A percentile compares a stretch with the other conserved stretches of the same genome.
Evolutionary conservation across 306 rosid species (phyloP).

Genomic region (Prosopis cineraria): DNA sequence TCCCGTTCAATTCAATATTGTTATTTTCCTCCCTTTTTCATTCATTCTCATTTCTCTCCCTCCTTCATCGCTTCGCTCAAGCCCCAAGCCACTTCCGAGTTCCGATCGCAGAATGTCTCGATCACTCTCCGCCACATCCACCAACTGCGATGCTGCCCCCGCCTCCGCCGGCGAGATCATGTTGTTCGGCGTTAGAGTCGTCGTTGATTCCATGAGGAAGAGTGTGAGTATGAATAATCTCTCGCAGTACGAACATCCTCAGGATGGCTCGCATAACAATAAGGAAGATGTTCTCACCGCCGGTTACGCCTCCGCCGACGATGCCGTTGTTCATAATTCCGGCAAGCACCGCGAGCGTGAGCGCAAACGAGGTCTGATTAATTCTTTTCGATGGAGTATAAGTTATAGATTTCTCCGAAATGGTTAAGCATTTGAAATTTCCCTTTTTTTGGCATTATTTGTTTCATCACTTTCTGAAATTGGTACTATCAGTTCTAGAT

Average conservation of each 20-base stretch:
- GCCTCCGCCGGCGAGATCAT: conserved; percentile 59
- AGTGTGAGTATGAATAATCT: conserved; percentile 81
- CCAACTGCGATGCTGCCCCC: not conserved
- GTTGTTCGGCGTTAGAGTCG: conserved; percentile 78
- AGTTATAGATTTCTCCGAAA: not conserved
- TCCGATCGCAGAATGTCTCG: conserved; percentile 42
- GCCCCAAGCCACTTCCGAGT: too few relatives aligned
- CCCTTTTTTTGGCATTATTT: not conserved
- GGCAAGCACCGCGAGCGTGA: conserved; percentile 61
- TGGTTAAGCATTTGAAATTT: not conserved
- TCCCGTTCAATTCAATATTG: not conserved
- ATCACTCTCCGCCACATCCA: conserved; percentile 19
- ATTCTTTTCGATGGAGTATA: conserved; percentile 26
- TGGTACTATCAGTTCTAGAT: not conserved
- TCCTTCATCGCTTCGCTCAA: not conserved
- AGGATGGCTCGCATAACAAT: conserved; percentile 20
- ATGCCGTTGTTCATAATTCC: conserved; percentile 51
- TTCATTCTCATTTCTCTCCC: not conserved
- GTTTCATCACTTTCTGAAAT: not conserved
- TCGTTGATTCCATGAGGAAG: conserved; percentile 83
- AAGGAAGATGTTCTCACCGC: conserved; percentile 45
- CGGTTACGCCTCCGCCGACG: conserved; percentile 80
- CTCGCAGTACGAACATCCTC: conserved; percentile 79
- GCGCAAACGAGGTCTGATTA: conserved; percentile 81
- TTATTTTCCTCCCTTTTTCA: not conserved